Percentiles rank a stretch among this genome's conserved stretches.
Conservation (phyloP, 164 flowering plant genomes). For the grape (Vitis vinifera) region DNA sequence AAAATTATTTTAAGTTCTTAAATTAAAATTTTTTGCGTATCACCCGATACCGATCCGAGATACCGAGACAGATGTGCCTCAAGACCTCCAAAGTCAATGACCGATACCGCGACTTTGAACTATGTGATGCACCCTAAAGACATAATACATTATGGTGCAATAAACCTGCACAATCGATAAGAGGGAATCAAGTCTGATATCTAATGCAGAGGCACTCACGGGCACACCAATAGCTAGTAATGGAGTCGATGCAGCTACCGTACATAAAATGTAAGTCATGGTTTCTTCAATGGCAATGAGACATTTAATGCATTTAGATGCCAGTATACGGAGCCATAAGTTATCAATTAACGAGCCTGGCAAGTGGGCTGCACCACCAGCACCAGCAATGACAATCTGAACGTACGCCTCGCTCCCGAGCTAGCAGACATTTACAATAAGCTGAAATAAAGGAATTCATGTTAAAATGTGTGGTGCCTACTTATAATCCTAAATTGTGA, state of each 20-base stretch:
- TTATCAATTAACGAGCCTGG: conserved; percentile 57
- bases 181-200: conserved; percentile 82
- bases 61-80: too few species aligned
- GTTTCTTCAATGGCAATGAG: neutral
- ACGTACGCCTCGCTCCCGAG: conserved; percentile 63
- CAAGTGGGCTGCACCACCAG: conserved; percentile 98
- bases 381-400: conserved; percentile 91
- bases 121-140: neutral
- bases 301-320: neutral
- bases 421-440: conserved; percentile 23
- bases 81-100: too few species aligned
- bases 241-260: conserved; percentile 92
- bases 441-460: too few species aligned
- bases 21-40: too few species aligned
- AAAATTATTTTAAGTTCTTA: too few species aligned
- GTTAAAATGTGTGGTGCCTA: too few species aligned
- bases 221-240: conserved; percentile 97
- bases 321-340: neutral
- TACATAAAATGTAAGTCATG: conserved; percentile 47
- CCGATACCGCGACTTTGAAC: too few species aligned
- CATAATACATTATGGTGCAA: neutral
- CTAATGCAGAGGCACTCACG: conserved; percentile 72
- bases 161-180: conserved; percentile 92
- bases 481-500: too few species aligned
- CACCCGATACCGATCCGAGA: too few species aligned